Evolutionary conservation across 2,329 filamentous ascomycete species (phyloP).

Genomic region (Beauveria bassiana): DNA sequence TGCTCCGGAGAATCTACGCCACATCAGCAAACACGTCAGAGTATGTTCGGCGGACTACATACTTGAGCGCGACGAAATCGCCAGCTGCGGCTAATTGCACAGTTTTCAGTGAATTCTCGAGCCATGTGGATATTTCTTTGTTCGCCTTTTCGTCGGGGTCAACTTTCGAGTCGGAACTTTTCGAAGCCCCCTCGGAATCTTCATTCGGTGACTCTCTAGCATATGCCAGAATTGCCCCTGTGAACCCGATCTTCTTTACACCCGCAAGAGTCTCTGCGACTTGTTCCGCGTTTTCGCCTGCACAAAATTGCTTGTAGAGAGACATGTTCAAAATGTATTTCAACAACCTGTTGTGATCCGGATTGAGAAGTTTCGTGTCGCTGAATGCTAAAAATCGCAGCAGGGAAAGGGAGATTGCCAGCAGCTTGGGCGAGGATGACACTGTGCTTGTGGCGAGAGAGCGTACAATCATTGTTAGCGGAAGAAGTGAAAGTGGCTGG

Average conservation of each 20-base stretch:
- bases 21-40: neutral
- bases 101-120: constrained; percentile 3
- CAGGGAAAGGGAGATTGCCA: neutral
- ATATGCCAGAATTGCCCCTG: constrained; percentile 3
- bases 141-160: neutral
- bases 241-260: neutral
- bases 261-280: neutral
- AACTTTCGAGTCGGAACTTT: neutral
- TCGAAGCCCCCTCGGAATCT: neutral
- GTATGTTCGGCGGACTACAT: neutral
- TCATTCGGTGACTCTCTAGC: constrained; percentile 1
- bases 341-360: constrained; percentile 43
- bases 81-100: neutral
- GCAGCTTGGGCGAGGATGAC: neutral
- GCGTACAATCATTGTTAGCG: neutral
- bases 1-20: constrained; percentile 2
- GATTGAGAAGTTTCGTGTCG: constrained; percentile 23
- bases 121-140: neutral
- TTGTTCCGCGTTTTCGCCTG: constrained; percentile 32
- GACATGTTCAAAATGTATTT: constrained; percentile 40
- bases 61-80: constrained; percentile 10
- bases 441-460: constrained; percentile 3
- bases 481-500: neutral
- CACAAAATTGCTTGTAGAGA: constrained; percentile 49
- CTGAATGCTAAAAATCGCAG: neutral